These are phyloP conservation scores for Cystobasidium ongulense DNA, from an alignment of 768 basidiomycete genomes.

Conservation along the genomic window DNA sequence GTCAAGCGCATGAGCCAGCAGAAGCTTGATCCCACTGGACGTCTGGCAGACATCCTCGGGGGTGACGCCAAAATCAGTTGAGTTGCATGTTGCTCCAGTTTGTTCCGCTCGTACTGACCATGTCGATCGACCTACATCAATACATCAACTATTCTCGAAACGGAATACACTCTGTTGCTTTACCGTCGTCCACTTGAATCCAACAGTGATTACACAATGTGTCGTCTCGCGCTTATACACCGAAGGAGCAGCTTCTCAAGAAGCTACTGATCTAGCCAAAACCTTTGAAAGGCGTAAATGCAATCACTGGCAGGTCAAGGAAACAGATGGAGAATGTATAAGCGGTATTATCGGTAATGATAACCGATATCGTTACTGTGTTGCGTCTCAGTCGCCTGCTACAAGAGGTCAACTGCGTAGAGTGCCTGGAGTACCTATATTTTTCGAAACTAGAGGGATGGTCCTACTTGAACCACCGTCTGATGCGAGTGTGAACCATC, in stretches of 20 bases:
- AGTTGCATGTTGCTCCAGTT: constrained; percentile 44
- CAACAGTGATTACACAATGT: constrained; percentile 93
- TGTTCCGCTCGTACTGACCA: constrained; percentile 50
- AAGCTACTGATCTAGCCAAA: constrained; percentile 80
- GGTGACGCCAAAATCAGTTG: constrained; percentile 84
- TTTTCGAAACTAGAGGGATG: constrained; percentile 78
- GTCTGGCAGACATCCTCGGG: constrained; percentile 68
- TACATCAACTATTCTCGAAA: not conserved
- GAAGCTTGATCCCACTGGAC: constrained; percentile 68
- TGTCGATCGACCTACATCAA: constrained; percentile 18
- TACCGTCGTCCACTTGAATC: not conserved
- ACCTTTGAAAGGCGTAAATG: constrained; percentile 86
- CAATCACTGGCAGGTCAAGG: constrained; percentile 81
- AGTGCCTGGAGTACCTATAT: constrained; percentile 75
- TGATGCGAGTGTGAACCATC: constrained; percentile 62
- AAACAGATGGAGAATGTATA: constrained; percentile 65
- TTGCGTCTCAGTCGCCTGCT: constrained; percentile 71
- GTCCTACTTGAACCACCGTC: constrained; percentile 88
- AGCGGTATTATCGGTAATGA: constrained; percentile 65
- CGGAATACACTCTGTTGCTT: not conserved
- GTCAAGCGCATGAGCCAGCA: constrained; percentile 60
- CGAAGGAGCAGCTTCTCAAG: constrained; percentile 63
- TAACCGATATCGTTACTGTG: constrained; percentile 86
- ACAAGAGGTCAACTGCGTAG: constrained; percentile 62
- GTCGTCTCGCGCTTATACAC: constrained; percentile 85